phyloP scores from a whole-genome alignment of 2,329 filamentous ascomycete genomes.

The Aspergillus novofumigatus region DNA sequence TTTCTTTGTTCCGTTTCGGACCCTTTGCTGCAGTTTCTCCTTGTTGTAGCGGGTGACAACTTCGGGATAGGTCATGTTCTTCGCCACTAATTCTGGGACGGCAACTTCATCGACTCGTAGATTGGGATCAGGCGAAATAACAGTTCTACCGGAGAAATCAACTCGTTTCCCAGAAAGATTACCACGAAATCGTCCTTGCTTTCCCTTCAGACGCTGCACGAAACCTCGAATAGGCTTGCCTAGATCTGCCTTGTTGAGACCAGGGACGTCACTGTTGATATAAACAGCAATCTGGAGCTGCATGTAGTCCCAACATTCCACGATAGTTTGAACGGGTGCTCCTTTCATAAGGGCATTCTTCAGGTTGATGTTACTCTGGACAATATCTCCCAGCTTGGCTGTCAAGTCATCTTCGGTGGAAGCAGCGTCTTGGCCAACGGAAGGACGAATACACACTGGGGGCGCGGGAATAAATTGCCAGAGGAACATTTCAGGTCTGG shows the following conservation, averaged over 20 bases:
- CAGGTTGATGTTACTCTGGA: constrained; percentile 85
- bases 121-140: constrained; percentile 97
- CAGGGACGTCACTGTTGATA: constrained; percentile 93
- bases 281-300: constrained; percentile 96
- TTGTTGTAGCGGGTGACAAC: constrained; percentile 80
- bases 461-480: constrained; percentile 96
- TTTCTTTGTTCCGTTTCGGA: constrained; percentile 69
- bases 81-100: constrained; percentile 85
- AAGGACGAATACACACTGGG: constrained; percentile 89
- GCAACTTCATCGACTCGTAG: constrained; percentile 90
- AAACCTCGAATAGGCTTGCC: constrained; percentile 90
- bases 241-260: constrained; percentile 80
- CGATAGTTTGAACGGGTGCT: constrained; percentile 79
- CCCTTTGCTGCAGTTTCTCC: constrained; percentile 68
- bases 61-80: constrained; percentile 94
- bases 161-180: constrained; percentile 98
- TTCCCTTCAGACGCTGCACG: constrained; percentile 92
- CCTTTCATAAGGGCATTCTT: constrained; percentile 77
- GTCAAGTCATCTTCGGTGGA: constrained; percentile 97
- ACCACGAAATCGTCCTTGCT: constrained; percentile 93
- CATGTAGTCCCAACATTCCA: constrained; percentile 98
- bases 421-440: constrained; percentile 85
- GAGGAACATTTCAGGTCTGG: constrained; percentile 91
- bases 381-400: constrained; percentile 93
- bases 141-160: constrained; percentile 94